phyloP scores from a whole-genome alignment of 1,284 basidiomycete species.

The Melanopsichium pennsylvanicum region DNA sequence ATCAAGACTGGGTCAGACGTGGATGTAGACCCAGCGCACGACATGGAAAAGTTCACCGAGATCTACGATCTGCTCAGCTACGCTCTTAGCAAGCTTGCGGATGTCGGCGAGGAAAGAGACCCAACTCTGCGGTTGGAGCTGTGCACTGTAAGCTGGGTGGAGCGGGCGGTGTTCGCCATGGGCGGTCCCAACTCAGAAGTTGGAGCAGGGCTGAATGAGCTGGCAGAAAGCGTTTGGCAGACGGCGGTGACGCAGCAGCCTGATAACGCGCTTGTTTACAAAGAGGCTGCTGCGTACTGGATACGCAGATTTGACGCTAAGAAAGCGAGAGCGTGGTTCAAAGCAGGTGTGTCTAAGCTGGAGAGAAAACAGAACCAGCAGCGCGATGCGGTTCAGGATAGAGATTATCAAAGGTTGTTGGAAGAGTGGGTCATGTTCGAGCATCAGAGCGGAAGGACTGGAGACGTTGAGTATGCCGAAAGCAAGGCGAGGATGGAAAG shows the following conservation, averaged over 20 bases:
- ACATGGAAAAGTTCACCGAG: conserved; percentile 57
- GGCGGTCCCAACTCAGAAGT: conserved; percentile 44
- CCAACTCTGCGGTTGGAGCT: conserved; percentile 29
- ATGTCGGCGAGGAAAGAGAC: conserved; percentile 29
- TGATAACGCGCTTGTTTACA: conserved; percentile 40
- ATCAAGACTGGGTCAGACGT: conserved; percentile 13
- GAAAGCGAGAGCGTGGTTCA: conserved; percentile 52
- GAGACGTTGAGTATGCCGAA: conserved; percentile 74
- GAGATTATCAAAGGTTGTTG: conserved; percentile 74
- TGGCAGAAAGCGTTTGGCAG: conserved; percentile 59
- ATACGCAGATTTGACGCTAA: conserved; percentile 35
- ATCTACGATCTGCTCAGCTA: conserved; percentile 54
- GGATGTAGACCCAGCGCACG: conserved; percentile 35
- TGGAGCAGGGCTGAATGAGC: conserved; percentile 39
- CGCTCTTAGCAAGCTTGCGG: conserved; percentile 28
- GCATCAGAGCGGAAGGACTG: conserved; percentile 77
- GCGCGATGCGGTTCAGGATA: conserved; percentile 1
- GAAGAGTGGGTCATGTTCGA: conserved; percentile 88
- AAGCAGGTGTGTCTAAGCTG: conserved; percentile 32
- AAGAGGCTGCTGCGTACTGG: conserved; percentile 51
- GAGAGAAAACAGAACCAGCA: conserved; percentile 23
- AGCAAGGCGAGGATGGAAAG: conserved; percentile 65
- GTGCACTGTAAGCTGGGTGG: conserved; percentile 55
- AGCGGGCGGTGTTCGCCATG: conserved; percentile 37
- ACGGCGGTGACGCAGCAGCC: conserved; percentile 43